A percentile compares a stretch with the other conserved stretches of the same genome.
These are phyloP conservation scores for Bipolaris cookei DNA, from an alignment of 2,329 filamentous ascomycete genomes.

Conservation along the genomic window DNA sequence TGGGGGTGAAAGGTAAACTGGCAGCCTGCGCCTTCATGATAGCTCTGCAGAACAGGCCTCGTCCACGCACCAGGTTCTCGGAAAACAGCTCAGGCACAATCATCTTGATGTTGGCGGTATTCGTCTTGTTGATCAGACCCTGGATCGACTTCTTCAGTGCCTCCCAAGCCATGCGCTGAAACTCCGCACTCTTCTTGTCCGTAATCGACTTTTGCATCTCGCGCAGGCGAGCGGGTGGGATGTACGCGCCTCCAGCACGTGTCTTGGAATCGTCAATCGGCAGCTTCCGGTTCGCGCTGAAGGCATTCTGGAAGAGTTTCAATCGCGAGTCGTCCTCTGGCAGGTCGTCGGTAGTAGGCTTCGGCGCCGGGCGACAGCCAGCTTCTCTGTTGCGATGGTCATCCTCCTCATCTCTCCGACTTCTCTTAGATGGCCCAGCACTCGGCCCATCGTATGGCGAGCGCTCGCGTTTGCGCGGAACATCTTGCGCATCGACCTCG, in stretches of 20 bases:
- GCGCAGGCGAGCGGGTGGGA: conserved; percentile 86
- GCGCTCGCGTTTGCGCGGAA: conserved; percentile 61
- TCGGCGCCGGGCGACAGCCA: conserved; percentile 60
- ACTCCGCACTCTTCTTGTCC: conserved; percentile 94
- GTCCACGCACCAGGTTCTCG: conserved; percentile 89
- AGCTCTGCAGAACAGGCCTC: conserved; percentile 90
- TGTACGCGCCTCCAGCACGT: conserved; percentile 95
- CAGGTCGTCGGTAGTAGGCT: conserved; percentile 24
- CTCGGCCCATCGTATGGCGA: conserved; percentile 51
- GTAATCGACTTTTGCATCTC: conserved; percentile 96
- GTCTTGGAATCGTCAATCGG: conserved; percentile 87
- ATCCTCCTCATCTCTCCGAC: conserved; percentile 47
- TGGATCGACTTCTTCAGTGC: conserved; percentile 99
- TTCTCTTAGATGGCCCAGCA: conserved; percentile 45
- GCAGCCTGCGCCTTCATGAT: conserved; percentile 99
- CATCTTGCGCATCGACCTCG: conserved; percentile 53
- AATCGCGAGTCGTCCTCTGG: conserved; percentile 45
- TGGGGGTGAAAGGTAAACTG: conserved; percentile 92
- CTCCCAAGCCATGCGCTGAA: conserved; percentile 99
- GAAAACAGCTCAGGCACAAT: conserved; percentile 95
- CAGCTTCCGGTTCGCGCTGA: conserved; percentile 71
- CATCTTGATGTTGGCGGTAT: conserved; percentile 95
- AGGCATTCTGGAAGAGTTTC: conserved; percentile 47
- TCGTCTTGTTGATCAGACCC: conserved; percentile 98
- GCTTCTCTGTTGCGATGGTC: conserved; percentile 69